phyloP scores from a whole-genome alignment of 2,329 filamentous ascomycete genomes.

The Ophiostoma ulmi region DNA sequence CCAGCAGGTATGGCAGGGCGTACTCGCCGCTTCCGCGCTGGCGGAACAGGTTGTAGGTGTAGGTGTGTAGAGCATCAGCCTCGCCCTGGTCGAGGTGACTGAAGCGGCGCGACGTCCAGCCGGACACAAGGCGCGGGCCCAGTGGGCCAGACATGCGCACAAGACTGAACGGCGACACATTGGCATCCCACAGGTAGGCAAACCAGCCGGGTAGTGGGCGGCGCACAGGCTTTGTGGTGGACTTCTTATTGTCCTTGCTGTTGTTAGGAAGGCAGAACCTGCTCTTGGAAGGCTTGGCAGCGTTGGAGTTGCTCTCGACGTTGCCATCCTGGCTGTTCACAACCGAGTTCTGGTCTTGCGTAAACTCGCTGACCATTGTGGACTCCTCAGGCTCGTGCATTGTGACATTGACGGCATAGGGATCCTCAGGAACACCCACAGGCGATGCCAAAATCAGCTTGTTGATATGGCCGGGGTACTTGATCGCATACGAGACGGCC shows the following conservation, averaged over 20 bases:
- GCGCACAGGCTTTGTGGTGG: constrained; percentile 30
- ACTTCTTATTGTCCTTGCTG: constrained; percentile 33
- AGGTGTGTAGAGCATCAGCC: constrained; percentile 80
- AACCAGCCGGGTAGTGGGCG: constrained; percentile 77
- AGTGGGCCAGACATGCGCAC: constrained; percentile 84
- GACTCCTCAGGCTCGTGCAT: constrained; percentile 74
- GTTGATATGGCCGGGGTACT: constrained; percentile 90
- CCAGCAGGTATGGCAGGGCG: constrained; percentile 84
- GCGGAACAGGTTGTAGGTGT: constrained; percentile 89
- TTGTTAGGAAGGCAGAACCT: constrained; percentile 22
- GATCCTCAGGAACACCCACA: constrained; percentile 90
- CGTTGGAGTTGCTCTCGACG: background rate
- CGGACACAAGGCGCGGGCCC: constrained; percentile 85
- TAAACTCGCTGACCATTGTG: constrained; percentile 70
- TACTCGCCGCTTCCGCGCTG: constrained; percentile 92
- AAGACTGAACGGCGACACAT: constrained; percentile 89
- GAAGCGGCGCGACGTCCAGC: constrained; percentile 91
- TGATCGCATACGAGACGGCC: constrained; percentile 88
- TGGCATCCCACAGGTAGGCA: constrained; percentile 92
- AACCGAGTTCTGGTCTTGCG: constrained; percentile 61
- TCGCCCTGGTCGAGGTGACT: constrained; percentile 78
- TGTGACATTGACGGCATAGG: constrained; percentile 74
- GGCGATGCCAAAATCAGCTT: constrained; percentile 94
- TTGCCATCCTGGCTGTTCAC: constrained; percentile 33
- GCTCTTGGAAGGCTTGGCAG: constrained; percentile 33